phyloP scores from a whole-genome alignment of 352 stramenopile genomes.

The Phytophthora cajani region DNA sequence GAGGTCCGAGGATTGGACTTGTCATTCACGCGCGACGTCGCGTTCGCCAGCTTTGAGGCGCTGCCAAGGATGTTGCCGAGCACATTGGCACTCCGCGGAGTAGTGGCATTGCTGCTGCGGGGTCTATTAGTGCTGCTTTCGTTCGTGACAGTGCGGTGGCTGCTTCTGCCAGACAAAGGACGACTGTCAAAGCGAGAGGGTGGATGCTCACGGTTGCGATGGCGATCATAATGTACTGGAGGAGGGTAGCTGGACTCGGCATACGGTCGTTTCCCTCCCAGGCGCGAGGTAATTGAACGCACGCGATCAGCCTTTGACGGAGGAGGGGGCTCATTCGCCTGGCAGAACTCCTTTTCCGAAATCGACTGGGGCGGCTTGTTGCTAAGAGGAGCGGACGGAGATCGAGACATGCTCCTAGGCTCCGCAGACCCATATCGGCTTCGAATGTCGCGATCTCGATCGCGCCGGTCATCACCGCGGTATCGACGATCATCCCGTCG shows the following conservation, averaged over 20 bases:
- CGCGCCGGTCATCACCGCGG: conserved; percentile 22
- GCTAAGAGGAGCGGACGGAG: conserved; percentile 7
- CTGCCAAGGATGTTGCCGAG: conserved; percentile 74
- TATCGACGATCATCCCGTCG: conserved; percentile 10
- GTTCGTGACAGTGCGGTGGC: conserved; percentile 23
- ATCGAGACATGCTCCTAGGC: conserved; percentile 18
- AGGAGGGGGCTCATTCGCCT: conserved; percentile 50
- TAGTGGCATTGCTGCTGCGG: conserved; percentile 9
- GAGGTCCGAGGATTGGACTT: conserved; percentile 49
- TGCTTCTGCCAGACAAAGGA: conserved; percentile 27
- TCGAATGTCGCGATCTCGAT: conserved; percentile 19
- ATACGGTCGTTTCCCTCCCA: conserved; percentile 31
- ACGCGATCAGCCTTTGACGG: conserved; percentile 20
- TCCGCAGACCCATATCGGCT: conserved; percentile 1
- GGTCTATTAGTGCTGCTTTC: conserved; percentile 19
- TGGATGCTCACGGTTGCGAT: conserved; percentile 17
- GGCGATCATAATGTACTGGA: conserved; percentile 15
- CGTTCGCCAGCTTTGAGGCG: conserved; percentile 61
- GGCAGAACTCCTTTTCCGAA: conserved; percentile 63
- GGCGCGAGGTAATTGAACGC: conserved; percentile 16
- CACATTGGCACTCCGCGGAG: conserved; percentile 42
- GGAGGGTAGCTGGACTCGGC: conserved; percentile 24
- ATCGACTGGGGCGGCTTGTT: conserved; percentile 41
- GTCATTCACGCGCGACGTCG: conserved; percentile 72
- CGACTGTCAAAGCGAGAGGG: conserved; percentile 12